These are phyloP conservation scores for Spongospora subterranea DNA, from an alignment of 208 protist genomes.

Conservation along the genomic window DNA sequence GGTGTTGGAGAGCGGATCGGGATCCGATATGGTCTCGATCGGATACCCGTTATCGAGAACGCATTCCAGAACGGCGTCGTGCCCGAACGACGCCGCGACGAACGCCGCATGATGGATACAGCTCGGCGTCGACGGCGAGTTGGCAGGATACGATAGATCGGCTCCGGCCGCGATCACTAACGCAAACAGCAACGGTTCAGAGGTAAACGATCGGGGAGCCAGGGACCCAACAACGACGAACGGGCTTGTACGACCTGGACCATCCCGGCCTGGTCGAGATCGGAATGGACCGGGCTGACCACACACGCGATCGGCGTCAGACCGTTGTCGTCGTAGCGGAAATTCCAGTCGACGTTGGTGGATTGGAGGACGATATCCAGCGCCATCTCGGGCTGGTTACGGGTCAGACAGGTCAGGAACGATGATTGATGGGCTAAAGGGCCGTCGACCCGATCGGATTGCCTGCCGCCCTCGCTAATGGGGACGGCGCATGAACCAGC, in stretches of 20 bases:
- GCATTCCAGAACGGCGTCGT: background rate
- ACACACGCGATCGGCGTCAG: background rate
- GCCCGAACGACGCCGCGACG: constrained; percentile 34
- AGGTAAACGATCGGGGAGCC: no score
- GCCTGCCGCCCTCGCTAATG: no score
- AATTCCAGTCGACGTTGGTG: constrained; percentile 26
- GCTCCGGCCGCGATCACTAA: background rate
- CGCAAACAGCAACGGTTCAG: no score
- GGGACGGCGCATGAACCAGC: no score
- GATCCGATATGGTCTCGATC: background rate
- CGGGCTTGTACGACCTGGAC: background rate
- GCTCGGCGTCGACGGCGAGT: background rate
- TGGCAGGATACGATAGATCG: background rate
- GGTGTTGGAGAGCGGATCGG: background rate
- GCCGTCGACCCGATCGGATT: background rate
- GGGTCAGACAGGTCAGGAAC: background rate
- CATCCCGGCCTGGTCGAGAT: background rate
- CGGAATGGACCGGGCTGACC: background rate
- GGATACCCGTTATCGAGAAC: background rate
- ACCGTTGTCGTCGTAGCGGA: background rate
- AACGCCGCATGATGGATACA: constrained; percentile 17
- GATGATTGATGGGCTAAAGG: background rate
- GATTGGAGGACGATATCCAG: background rate
- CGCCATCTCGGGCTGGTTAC: background rate
- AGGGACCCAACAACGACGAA: background rate